Base-by-base conservation (phyloP, 2,329 filamentous ascomycete genomes). In the Aureobasidium lini region DNA sequence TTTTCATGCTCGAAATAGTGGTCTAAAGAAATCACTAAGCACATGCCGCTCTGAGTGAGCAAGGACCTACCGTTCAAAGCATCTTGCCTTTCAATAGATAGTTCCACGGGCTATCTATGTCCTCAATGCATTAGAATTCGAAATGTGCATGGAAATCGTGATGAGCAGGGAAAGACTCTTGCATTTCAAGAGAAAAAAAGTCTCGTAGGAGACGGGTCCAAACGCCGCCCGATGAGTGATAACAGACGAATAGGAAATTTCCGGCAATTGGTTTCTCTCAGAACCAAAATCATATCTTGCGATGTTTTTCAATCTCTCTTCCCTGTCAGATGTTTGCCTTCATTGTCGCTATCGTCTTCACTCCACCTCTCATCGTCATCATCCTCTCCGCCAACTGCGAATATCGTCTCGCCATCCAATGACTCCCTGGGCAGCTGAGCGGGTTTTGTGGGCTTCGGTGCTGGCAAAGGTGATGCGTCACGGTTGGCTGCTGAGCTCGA, bases 321-420 rank as follows among this genome's bases (percentile, higher is more conserved):
- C 31, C 73, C 71, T 18, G 80, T 82, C 60, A 84, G 72, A 58
- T 77, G 76, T 64, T 77, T 73, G 82, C 16, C 64, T 74, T 77
- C 46, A 73, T 74, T 58, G 70, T 75, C 34, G 71, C 81, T 77
- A 43, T 75, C 71, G 18, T 86, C 88, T 59, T 90, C 89, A 15
- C 87, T 90, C 79, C 91, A 93, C 70, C 87, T 90, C 69, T 94
- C 90, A 1, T 78, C 65, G 6, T 63, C 58, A 11, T 69, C 83
- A 59, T 88, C 87, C 67, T 95, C 92, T 58, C 85, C 84, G 10
- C 91, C 93, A 10, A 97, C 89, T 1, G 93, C 93, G 68, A 97
- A 97, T 63, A 97, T 95, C 0, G 92, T 96, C 75, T 97, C 94
- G 10, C 91, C 91, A 63, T 97, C 92, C 36, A 89, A 75, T 53